Evolutionary conservation across 352 stramenopile species (phyloP).

Genomic region (Phytophthora vignae): DNA sequence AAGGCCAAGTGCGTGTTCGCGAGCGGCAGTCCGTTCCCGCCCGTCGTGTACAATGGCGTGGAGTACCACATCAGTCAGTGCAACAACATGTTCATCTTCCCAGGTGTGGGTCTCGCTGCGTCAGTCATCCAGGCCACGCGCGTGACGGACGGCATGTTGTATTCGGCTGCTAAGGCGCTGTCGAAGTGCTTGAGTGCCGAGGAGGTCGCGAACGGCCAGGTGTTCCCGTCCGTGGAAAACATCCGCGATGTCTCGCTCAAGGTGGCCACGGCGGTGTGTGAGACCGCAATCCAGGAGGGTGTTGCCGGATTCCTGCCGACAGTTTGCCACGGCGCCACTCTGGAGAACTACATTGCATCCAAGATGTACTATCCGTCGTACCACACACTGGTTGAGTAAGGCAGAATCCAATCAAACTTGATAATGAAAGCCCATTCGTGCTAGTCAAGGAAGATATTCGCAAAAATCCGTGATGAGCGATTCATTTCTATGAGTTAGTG

Average conservation of each 20-base stretch:
- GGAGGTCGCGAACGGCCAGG: constrained; percentile 91
- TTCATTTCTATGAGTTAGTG: too few relatives aligned
- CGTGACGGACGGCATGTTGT: constrained; percentile 96
- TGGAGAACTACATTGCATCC: constrained; percentile 90
- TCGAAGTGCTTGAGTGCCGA: constrained; percentile 93
- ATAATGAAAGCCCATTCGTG: too few relatives aligned
- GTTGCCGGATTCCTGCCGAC: constrained; percentile 80
- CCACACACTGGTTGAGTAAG: constrained; percentile 91
- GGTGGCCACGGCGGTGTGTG: constrained; percentile 93
- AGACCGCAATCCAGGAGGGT: constrained; percentile 88
- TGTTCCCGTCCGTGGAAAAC: constrained; percentile 94
- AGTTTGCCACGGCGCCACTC: constrained; percentile 69
- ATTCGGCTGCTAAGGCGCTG: constrained; percentile 94
- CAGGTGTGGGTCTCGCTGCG: constrained; percentile 94
- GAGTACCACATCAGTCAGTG: constrained; percentile 86
- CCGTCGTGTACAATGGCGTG: constrained; percentile 90
- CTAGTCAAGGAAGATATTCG: too few relatives aligned
- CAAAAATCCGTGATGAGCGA: too few relatives aligned
- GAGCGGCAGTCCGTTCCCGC: constrained; percentile 95
- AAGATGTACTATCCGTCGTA: constrained; percentile 97
- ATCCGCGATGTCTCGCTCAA: constrained; percentile 95
- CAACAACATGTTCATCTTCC: constrained; percentile 99
- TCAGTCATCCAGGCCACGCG: constrained; percentile 81
- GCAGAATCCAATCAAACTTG: too few relatives aligned
- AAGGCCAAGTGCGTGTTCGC: constrained; percentile 96